Percentiles rank a stretch among this genome's conserved stretches.
phyloP scores from a whole-genome alignment of 139 green algal genomes.

The Coccomyxa sp. region DNA sequence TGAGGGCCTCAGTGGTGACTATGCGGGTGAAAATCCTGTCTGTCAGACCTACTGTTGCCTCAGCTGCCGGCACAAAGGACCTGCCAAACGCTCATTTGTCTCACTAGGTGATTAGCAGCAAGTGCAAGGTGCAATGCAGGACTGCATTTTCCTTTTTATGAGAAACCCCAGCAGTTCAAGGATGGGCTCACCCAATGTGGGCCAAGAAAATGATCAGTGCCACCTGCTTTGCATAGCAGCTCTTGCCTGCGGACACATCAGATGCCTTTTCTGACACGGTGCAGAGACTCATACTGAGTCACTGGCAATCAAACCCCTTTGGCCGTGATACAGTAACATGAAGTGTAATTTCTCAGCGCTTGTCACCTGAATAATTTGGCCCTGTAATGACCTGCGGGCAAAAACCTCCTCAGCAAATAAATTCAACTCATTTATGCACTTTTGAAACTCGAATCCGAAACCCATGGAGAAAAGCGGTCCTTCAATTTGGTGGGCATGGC shows the following conservation, averaged over 20 bases:
- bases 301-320: neutral
- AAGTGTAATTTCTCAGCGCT: no score
- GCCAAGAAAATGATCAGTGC: constrained; percentile 88
- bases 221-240: constrained; percentile 81
- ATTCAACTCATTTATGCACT: no score
- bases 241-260: constrained; percentile 53
- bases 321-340: no score
- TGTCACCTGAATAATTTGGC: constrained; percentile 58
- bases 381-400: constrained; percentile 44
- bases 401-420: neutral
- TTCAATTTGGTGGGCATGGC: no score
- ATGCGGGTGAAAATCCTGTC: constrained; percentile 80
- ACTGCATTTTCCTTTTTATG: no score
- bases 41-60: constrained; percentile 58
- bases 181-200: constrained; percentile 29
- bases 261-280: neutral
- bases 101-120: neutral
- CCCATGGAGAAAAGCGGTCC: no score
- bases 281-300: neutral
- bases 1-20: constrained; percentile 36
- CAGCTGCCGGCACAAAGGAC: constrained; percentile 43
- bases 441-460: no score
- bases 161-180: no score
- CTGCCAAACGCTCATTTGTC: neutral
- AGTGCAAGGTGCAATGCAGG: neutral